A percentile compares a stretch with the other conserved stretches of the same genome.
phyloP scores from a whole-genome alignment of 768 basidiomycete genomes.

The Amanita brunnescens region DNA sequence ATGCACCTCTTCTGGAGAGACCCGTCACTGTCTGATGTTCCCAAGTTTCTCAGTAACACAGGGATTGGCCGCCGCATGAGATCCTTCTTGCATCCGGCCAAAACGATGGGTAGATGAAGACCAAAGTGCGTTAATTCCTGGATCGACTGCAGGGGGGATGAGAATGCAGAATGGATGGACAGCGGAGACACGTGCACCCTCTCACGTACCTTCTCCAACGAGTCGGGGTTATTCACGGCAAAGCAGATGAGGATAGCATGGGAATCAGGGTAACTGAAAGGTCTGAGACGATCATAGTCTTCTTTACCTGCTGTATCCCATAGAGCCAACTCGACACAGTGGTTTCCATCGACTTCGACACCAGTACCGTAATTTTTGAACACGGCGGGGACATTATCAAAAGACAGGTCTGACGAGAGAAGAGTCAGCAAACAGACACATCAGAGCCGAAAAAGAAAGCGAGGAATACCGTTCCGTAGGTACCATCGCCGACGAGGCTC shows the following conservation, averaged over 20 bases:
- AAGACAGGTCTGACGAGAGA: slow-evolving; percentile 61
- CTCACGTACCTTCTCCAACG: slow-evolving; percentile 99
- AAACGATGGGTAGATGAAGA: slow-evolving; percentile 86
- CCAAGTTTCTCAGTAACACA: slow-evolving; percentile 91
- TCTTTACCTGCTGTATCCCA: slow-evolving; percentile 99
- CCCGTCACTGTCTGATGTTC: slow-evolving; percentile 91
- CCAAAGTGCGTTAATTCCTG: slow-evolving; percentile 99
- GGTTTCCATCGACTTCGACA: slow-evolving; percentile 97
- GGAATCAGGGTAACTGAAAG: slow-evolving; percentile 97
- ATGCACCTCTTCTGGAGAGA: slow-evolving; percentile 83
- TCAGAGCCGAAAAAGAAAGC: slow-evolving; percentile 11
- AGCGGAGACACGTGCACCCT: slow-evolving; percentile 56
- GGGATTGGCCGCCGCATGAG: slow-evolving; percentile 85
- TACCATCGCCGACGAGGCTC: slow-evolving; percentile 98
- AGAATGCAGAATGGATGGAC: slow-evolving; percentile 1
- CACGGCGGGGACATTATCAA: slow-evolving; percentile 96
- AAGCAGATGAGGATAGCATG: slow-evolving; percentile 99
- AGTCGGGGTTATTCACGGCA: slow-evolving; percentile 96
- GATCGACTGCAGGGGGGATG: slow-evolving; percentile 66
- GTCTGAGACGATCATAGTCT: slow-evolving; percentile 97
- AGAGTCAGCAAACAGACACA: not conserved
- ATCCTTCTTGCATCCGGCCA: slow-evolving; percentile 99
- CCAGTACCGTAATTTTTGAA: slow-evolving; percentile 99
- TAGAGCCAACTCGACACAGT: slow-evolving; percentile 94
- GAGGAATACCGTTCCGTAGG: slow-evolving; percentile 76